A percentile compares a stretch with the other conserved stretches of the same genome.
Conservation (phyloP, 768 basidiomycete genomes). For the Trametes meyenii region DNA sequence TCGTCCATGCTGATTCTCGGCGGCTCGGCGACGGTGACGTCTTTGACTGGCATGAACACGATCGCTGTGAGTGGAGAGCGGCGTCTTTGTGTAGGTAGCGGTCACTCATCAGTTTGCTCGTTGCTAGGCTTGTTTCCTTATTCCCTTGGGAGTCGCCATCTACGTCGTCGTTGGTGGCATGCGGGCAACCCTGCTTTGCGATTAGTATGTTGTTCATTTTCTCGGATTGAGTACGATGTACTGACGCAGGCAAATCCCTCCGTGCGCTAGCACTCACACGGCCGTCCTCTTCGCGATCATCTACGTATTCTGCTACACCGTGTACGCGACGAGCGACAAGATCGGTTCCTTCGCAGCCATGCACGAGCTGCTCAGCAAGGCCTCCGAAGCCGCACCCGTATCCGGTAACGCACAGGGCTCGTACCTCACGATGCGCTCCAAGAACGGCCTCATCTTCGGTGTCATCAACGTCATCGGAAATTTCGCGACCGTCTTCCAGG, state of each 20-base stretch:
- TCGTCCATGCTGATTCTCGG: conserved; percentile 82
- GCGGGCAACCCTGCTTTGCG: conserved; percentile 83
- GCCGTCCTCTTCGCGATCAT: conserved; percentile 87
- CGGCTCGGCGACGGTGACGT: conserved; percentile 85
- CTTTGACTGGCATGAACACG: conserved; percentile 88
- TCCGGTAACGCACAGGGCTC: conserved; percentile 83
- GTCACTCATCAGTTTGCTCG: neutral
- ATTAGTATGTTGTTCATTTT: conserved; percentile 61
- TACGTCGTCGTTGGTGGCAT: conserved; percentile 89
- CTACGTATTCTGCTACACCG: conserved; percentile 73
- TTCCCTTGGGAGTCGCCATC: conserved; percentile 84
- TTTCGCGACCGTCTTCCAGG: conserved; percentile 66
- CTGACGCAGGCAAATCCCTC: neutral
- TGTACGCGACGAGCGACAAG: conserved; percentile 76
- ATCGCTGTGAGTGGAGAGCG: conserved; percentile 55
- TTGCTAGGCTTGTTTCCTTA: conserved; percentile 79
- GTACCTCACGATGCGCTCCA: conserved; percentile 63
- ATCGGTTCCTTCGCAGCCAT: conserved; percentile 81
- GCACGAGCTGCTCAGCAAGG: conserved; percentile 75
- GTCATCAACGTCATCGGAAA: conserved; percentile 90
- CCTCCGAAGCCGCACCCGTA: conserved; percentile 59
- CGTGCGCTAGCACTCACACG: conserved; percentile 73
- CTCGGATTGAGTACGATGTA: neutral
- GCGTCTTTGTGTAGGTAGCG: too few relatives aligned
- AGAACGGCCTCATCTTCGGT: conserved; percentile 62